Base-by-base conservation (phyloP, 1,139 yeast genomes). In the Nakaseomyces sp. region DNA sequence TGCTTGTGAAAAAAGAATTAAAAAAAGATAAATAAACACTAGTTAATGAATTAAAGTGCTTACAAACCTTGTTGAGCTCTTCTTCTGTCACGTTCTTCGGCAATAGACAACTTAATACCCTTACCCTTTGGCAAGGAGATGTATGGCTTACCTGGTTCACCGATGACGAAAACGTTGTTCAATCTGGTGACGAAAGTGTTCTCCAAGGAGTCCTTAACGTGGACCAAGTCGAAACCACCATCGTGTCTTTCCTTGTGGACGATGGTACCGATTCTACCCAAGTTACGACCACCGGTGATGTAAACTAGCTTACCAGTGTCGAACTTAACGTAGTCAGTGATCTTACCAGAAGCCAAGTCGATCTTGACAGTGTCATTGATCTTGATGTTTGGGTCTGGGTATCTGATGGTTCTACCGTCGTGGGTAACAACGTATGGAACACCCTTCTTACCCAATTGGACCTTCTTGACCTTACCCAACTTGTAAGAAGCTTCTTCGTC, bases 31-130 rank as follows among this genome's bases (percentile, higher is more conserved):
- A 37, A 46, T 30, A 45, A 43, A 40, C 41, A 41, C 43, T 36
- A 35, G 38, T 35, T 35, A 35, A 35, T 35, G 28, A 18, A 29
- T 31, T 43, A 37, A 42, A 40, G 46, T 46, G 50, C 49, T 59
- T 60, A 60, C 55, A 61, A 60, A 58, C 63, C 64, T 51, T 62
- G 70, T 72, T 79, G 83, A 67, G 87, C 83, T 81, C 93, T 81
- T 79, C 86, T 82, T 82, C 95, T 84, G 89, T 91, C 98, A 79
- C 98, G 89, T 82, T 91, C 98, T 78, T 91, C 98, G 68, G 97
- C 78, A 71, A 89, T 88, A 66, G 95, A 73, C 70, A 91, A 83
- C 80, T 89, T 91, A 73, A 91, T 85, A 85, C 98, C 98, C 83
- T 91, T 91, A 79, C 97, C 97, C 89, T 88, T 91, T 80, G 98